Base-by-base conservation (phyloP, 2,329 filamentous ascomycete genomes). In the Chaetomium olivaceum region DNA sequence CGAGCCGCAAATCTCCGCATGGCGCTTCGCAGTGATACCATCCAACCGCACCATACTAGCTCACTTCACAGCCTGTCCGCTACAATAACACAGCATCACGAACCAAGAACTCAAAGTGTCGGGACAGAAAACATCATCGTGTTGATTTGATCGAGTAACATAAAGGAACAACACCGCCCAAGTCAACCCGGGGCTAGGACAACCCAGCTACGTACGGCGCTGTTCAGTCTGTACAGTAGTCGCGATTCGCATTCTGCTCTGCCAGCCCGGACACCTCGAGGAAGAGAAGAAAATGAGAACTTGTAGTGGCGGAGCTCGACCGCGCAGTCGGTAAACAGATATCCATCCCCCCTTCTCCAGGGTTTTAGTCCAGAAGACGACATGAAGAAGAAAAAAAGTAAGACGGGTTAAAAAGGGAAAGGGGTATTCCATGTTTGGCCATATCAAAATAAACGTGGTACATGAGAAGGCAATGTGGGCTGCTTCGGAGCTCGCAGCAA, bases 401-500 rank as follows among this genome's bases (percentile, higher is more conserved):
- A 51, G 23, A 11, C 39, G 51, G 39, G 43, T 52, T 39, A 58
- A 57, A 64, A 43, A 7, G 48, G 39, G 21, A 69, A 64, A 63
- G 31, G 68, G 69, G 67, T 70, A 71, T 71, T 71, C 66, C 69
- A 66, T 68, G 65, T 63, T 66, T 56, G 61, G 61, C 56, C 63
- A 68, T 63, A 65, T 67, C 60, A 66, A 65, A 61, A 52, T 62
- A 58, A 68, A 69, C 64, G 60, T 67, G 55, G 64, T 69, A 71
- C 68, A 70, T 67, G 51, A 66, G 60, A 66, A 66, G 51, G 36
- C 39, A 63, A 63, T 11, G 56, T 46, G 27, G 36, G 31, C 27
- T 56, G 23, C n/a, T 21, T 58, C 27, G 23, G 29, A 63, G 60
- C 58, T 31, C 33, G 48, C 56, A 62, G 51, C 29, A 64, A 59